Evolutionary conservation across 805 yeast genomes (phyloP), one percentile per base, ranked within the genome.

Genomic region (Wickerhamomyces alni): DNA sequence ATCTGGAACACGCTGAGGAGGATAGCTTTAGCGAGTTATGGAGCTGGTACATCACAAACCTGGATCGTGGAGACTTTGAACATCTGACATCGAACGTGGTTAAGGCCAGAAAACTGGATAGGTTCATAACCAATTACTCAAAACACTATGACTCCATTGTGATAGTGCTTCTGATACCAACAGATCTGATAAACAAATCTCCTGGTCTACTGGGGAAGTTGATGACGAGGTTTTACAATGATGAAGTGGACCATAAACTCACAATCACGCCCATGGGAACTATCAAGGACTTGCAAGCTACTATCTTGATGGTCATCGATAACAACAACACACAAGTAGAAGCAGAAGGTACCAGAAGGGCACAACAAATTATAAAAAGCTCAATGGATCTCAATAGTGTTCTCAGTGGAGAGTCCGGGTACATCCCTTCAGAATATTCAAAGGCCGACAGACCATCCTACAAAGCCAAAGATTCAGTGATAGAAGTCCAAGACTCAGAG

Each of bases 21-120:
- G 56, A 60, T 35, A 60, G 58, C 38, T 56, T 55, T 21, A 57
- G 62, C 37, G 63, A 59, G 12, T 45, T 62, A 16, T 61, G 65
- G 62, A 53, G 63, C 16, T 64, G 69, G 69, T 63, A 61, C 43
- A 36, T 63, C 24, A 37, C 53, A n/a, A 60, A 60, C 35, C 46
- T 64, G 8, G 46, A 63, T 36, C 51, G 54, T 12, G 69, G 68
- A 1, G 51, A 54, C 24, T 64, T 63, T 42, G 68, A 63, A 39
- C 59, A 61, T 41, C 44, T 64, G 8, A 55, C 54, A 2, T 45
- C 49, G 10, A 58, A 63, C 37, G 40, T 46, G 30, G 30, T 52
- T 16, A 61, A 57, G 36, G 51, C 43, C 13, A 45, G 56, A 3
- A 47, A 55, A n/a, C 41, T 64, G 35, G 52, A 52, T 37, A 47